These are phyloP conservation scores for Phalaenopsis hybrid DNA, from an alignment of 116 monocot species.

Conservation along the genomic window DNA sequence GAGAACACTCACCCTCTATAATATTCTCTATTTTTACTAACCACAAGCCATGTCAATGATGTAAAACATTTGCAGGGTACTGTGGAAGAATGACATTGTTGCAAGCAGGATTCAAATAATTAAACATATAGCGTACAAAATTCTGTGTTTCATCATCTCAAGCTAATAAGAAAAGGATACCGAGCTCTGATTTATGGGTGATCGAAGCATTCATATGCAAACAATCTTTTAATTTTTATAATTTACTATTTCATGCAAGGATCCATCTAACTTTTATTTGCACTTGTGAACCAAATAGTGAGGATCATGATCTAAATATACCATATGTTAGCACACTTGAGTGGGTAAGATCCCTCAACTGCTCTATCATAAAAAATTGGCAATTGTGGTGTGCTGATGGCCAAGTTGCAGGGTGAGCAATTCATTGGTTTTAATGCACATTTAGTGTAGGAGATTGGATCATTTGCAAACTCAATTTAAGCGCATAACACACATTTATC, in stretches of 20 bases:
- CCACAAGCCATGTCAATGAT: too few species aligned
- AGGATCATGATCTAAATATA: constrained; percentile 33
- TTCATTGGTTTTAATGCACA: too few species aligned
- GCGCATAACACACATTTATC: too few species aligned
- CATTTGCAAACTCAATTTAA: too few species aligned
- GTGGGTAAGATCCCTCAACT: constrained; percentile 45
- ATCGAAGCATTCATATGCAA: too few species aligned
- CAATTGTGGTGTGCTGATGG: constrained; percentile 25
- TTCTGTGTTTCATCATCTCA: constrained; percentile 38
- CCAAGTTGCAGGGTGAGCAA: constrained; percentile 38
- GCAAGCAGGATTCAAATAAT: neutral
- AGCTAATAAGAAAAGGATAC: constrained; percentile 37
- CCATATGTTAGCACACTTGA: constrained; percentile 30
- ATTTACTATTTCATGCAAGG: neutral
- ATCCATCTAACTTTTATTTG: too few species aligned
- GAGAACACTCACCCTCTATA: too few species aligned
- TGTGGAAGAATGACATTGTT: too few species aligned
- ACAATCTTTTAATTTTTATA: neutral
- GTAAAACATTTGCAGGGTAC: too few species aligned
- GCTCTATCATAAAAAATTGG: constrained; percentile 26
- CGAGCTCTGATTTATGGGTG: constrained; percentile 69
- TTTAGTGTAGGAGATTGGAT: too few species aligned
- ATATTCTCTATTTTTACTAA: too few species aligned
- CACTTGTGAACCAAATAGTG: constrained; percentile 16
- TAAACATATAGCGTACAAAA: constrained; percentile 30